These are phyloP conservation scores for Suhomyces maxii DNA, from an alignment of 1,139 yeast genomes.

Conservation along the genomic window DNA sequence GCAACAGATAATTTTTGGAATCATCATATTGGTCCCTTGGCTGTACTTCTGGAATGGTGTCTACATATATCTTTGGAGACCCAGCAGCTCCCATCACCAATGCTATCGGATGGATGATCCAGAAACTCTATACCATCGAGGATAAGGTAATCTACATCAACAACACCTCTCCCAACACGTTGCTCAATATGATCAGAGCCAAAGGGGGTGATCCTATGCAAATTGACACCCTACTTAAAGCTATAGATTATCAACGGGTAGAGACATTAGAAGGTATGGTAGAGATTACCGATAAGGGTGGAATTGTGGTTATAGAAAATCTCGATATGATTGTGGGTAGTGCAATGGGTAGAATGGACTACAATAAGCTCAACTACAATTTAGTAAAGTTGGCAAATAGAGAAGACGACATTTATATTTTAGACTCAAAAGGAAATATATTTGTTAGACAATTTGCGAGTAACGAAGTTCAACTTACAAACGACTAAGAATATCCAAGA, in stretches of 20 bases:
- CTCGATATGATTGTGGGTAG: conserved; percentile 7
- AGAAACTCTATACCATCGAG: not conserved
- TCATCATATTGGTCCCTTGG: no score
- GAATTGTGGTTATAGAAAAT: conserved; percentile 8
- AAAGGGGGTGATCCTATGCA: not conserved
- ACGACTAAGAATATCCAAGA: no score
- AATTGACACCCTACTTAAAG: conserved; percentile 4
- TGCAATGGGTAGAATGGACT: conserved; percentile 5
- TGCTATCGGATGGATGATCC: conserved; percentile 2
- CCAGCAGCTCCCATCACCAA: not conserved
- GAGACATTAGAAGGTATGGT: conserved; percentile 3
- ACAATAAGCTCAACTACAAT: conserved; percentile 8
- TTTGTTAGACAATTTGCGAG: conserved; percentile 7
- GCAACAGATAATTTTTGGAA: not conserved
- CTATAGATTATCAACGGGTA: conserved; percentile 10
- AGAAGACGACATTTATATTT: conserved; percentile 1
- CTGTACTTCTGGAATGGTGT: not conserved
- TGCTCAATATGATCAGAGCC: not conserved
- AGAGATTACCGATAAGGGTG: not conserved
- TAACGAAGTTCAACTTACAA: not conserved
- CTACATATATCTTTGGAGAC: conserved; percentile 3
- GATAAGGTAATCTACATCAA: conserved; percentile 8
- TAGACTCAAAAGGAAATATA: conserved; percentile 6
- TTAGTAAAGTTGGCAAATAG: conserved; percentile 4
- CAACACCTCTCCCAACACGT: conserved; percentile 11